phyloP scores from a whole-genome alignment of 2,329 filamentous ascomycete genomes.

The Pseudogymnoascus sp. region DNA sequence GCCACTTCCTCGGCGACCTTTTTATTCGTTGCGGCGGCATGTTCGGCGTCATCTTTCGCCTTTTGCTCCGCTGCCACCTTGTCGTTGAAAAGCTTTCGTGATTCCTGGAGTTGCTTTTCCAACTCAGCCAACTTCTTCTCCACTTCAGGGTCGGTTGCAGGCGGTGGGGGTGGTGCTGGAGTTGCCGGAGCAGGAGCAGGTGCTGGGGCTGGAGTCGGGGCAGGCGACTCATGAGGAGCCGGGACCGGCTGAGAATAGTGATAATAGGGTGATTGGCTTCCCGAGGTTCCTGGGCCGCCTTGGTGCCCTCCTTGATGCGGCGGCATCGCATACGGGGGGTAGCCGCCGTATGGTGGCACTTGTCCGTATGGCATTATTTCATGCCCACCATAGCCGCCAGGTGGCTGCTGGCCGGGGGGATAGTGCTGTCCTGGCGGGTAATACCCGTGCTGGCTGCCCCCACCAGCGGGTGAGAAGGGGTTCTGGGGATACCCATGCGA shows the following conservation, averaged over 20 bases:
- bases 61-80: conserved; percentile 31
- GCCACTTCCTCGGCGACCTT: conserved; percentile 37
- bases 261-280: conserved; percentile 17
- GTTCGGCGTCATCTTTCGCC: conserved; percentile 35
- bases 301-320: conserved; percentile 4
- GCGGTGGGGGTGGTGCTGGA: background rate
- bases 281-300: conserved; percentile 17
- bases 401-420: conserved; percentile 15
- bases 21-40: conserved; percentile 37
- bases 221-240: conserved; percentile 16
- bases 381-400: conserved; percentile 19
- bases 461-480: conserved; percentile 24
- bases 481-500: conserved; percentile 22
- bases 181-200: conserved; percentile 10
- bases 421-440: conserved; percentile 24
- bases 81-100: background rate
- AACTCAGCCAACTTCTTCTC: conserved; percentile 9
- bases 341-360: background rate
- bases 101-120: background rate
- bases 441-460: background rate
- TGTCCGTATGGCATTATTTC: conserved; percentile 11
- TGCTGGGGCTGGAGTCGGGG: background rate
- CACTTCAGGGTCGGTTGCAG: conserved; percentile 9
- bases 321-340: conserved; percentile 14
- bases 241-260: background rate